phyloP scores from a whole-genome alignment of 148 eudicot species.

The Simmondsia chinensis region DNA sequence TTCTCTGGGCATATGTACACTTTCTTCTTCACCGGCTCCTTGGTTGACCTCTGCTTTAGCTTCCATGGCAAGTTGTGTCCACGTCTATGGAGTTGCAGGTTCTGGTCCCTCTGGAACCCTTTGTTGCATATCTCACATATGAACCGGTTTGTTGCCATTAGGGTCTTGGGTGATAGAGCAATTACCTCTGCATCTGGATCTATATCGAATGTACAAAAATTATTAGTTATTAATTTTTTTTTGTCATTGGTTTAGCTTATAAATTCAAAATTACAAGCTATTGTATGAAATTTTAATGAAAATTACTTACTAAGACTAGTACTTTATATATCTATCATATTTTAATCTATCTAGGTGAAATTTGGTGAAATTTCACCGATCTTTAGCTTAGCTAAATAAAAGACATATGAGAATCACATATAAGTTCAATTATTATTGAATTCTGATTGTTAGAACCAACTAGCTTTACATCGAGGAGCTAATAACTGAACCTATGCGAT shows the following conservation, averaged over 20 bases:
- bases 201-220: conserved; percentile 3
- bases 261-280: background rate
- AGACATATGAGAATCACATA: too few relatives aligned
- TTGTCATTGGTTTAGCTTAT: background rate
- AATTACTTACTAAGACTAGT: too few relatives aligned
- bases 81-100: conserved; percentile 77
- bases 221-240: background rate
- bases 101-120: conserved; percentile 89
- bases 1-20: conserved; percentile 76
- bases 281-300: too few relatives aligned
- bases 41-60: conserved; percentile 44
- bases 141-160: conserved; percentile 83
- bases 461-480: too few relatives aligned
- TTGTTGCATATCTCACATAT: conserved; percentile 90
- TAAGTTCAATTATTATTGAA: too few relatives aligned
- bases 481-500: too few relatives aligned
- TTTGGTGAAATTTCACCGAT: too few relatives aligned
- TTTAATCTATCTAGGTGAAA: too few relatives aligned
- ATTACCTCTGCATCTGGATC: conserved; percentile 96
- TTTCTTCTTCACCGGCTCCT: conserved; percentile 48
- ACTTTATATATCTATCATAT: too few relatives aligned
- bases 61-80: conserved; percentile 93
- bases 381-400: too few relatives aligned
- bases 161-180: conserved; percentile 70
- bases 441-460: too few relatives aligned